Percentiles rank a stretch among this genome's conserved stretches.
These are phyloP conservation scores for Sporormia fimetaria DNA, from an alignment of 495 filamentous ascomycete genomes.

Conservation along the genomic window DNA sequence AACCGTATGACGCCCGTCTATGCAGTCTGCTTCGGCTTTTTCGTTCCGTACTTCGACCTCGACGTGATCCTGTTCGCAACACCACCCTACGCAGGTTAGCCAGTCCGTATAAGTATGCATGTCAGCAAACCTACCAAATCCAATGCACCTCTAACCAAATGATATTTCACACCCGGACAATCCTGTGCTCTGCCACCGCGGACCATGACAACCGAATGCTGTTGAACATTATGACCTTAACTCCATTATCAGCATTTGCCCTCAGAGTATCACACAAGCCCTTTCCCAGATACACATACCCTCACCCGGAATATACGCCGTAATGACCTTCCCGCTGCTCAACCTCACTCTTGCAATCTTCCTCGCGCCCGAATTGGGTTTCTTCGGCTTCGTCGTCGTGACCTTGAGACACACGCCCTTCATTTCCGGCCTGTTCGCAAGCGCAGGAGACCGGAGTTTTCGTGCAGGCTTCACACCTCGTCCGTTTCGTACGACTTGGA, in stretches of 20 bases:
- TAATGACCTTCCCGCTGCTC: conserved; percentile 76
- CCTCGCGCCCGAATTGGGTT: conserved; percentile 91
- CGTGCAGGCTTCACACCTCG: conserved; percentile 64
- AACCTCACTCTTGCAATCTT: conserved; percentile 84
- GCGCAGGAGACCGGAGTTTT: conserved; percentile 73
- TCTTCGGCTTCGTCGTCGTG: conserved; percentile 87
- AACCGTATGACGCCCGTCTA: too few species aligned
- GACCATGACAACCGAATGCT: conserved; percentile 93
- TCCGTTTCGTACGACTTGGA: conserved; percentile 51
- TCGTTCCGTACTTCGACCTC: conserved; percentile 94
- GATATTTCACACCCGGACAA: conserved; percentile 96
- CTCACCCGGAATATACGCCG: conserved; percentile 89
- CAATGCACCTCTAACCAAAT: conserved; percentile 79
- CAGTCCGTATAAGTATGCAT: conserved; percentile 2
- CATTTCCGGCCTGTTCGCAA: conserved; percentile 64
- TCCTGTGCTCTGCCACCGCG: conserved; percentile 85
- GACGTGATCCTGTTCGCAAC: conserved; percentile 71
- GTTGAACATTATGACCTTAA: conserved; percentile 94
- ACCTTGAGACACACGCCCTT: conserved; percentile 95
- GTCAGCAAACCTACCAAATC: conserved; percentile 64
- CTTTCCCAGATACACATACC: conserved; percentile 37
- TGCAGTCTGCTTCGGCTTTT: conserved; percentile 99
- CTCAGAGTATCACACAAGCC: neutral
- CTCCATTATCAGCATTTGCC: neutral
- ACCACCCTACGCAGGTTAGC: conserved; percentile 56